Conservation (phyloP, 345 rosid species). For the Lepidium didymum region DNA sequence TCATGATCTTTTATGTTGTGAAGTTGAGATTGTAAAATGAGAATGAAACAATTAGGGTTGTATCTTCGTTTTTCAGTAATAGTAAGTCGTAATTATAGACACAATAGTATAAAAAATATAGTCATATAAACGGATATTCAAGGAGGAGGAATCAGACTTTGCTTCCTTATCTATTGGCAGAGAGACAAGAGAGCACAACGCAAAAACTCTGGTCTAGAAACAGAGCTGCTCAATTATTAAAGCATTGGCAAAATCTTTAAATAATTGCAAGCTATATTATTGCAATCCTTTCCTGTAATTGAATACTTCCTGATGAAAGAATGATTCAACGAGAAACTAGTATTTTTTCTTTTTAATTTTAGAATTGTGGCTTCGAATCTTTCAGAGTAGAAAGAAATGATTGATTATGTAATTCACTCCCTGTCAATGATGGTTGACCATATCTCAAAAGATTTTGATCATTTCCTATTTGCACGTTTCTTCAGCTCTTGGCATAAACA, state of each 20-base stretch:
- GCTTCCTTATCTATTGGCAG: neutral
- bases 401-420: too few species aligned
- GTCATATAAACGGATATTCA: too few species aligned
- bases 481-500: neutral
- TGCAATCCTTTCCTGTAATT: too few species aligned
- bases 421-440: too few species aligned
- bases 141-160: neutral
- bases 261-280: too few species aligned
- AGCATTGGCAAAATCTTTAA: neutral
- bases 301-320: too few species aligned
- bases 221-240: neutral
- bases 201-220: neutral
- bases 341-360: too few species aligned
- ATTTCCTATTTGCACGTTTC: neutral
- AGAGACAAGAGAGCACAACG: neutral
- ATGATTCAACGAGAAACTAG: too few species aligned
- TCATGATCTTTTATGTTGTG: neutral
- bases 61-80: neutral
- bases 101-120: too few species aligned
- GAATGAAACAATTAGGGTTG: neutral
- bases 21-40: constrained; percentile 4
- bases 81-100: neutral
- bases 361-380: too few species aligned
- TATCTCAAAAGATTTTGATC: too few species aligned
- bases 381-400: too few species aligned